Percentiles rank a stretch among this genome's conserved stretches.
phyloP scores from a whole-genome alignment of 331 rosid species.

The Rosa hybrid region DNA sequence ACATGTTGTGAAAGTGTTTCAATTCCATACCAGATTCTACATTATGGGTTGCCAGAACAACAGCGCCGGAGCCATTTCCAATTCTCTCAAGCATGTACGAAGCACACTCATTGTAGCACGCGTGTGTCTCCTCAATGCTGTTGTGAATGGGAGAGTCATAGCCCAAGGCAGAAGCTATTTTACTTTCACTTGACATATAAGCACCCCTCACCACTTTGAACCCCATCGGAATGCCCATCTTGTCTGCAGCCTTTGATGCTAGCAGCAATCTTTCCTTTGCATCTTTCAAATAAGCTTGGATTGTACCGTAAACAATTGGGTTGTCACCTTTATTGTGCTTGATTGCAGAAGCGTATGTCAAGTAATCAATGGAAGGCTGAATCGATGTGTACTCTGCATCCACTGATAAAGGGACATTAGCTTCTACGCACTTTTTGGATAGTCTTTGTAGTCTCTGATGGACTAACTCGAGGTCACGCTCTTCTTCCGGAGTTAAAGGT shows the following conservation, averaged over 20 bases:
- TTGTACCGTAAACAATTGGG: slow-evolving; percentile 64
- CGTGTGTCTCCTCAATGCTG: slow-evolving; percentile 65
- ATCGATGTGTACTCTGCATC: slow-evolving; percentile 84
- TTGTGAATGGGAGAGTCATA: slow-evolving; percentile 73
- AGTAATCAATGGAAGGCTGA: slow-evolving; percentile 94
- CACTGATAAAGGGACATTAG: slow-evolving; percentile 54
- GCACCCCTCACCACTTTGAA: slow-evolving; percentile 93
- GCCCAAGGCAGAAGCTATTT: slow-evolving; percentile 60
- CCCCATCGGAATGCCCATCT: slow-evolving; percentile 68
- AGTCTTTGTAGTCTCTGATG: slow-evolving; percentile 53
- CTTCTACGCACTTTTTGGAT: slow-evolving; percentile 50
- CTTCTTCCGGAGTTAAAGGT: slow-evolving; percentile 59
- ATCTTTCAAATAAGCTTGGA: slow-evolving; percentile 82
- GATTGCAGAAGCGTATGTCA: slow-evolving; percentile 71
- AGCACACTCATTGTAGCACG: slow-evolving; percentile 68
- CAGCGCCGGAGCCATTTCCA: slow-evolving; percentile 57
- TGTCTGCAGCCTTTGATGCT: slow-evolving; percentile 48
- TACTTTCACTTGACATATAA: slow-evolving; percentile 75
- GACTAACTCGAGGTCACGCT: slow-evolving; percentile 56
- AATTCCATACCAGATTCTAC: slow-evolving; percentile 64
- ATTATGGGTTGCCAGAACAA: slow-evolving; percentile 87
- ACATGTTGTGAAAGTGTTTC: background rate
- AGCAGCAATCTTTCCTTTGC: slow-evolving; percentile 63
- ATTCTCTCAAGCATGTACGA: slow-evolving; percentile 62
- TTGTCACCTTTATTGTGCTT: slow-evolving; percentile 46